Percentiles rank a stretch among this genome's conserved stretches.
These are phyloP conservation scores for Oleoguttula mirabilis DNA, from an alignment of 495 filamentous ascomycete species.

Conservation along the genomic window DNA sequence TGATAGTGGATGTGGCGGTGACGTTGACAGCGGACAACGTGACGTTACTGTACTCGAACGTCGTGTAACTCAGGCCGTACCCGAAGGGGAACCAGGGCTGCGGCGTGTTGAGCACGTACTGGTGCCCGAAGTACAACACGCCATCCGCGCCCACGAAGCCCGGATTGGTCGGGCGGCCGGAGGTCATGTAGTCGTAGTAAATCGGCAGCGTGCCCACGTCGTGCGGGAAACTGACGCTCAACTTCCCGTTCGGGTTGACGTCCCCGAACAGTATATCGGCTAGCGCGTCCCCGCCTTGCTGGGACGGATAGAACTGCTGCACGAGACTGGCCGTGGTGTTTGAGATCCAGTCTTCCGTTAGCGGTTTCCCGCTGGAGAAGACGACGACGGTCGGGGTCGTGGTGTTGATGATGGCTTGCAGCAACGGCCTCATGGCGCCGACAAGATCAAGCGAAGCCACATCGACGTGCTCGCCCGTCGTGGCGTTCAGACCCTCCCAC, in stretches of 20 bases:
- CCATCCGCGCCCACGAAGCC: slow-evolving; percentile 42
- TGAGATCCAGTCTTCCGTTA: slow-evolving; percentile 57
- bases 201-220: slow-evolving; percentile 53
- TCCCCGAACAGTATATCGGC: slow-evolving; percentile 26
- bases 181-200: slow-evolving; percentile 62
- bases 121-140: slow-evolving; percentile 49
- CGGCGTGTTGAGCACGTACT: slow-evolving; percentile 40
- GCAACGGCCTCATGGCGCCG: slow-evolving; percentile 54
- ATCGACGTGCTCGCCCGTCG: slow-evolving; percentile 62
- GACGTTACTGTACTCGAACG: slow-evolving; percentile 56
- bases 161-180: slow-evolving; percentile 41
- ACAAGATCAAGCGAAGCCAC: slow-evolving; percentile 49
- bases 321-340: slow-evolving; percentile 46
- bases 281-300: slow-evolving; percentile 36
- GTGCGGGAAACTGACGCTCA: slow-evolving; percentile 46
- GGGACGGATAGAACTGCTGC: slow-evolving; percentile 61
- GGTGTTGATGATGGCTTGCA: slow-evolving; percentile 50
- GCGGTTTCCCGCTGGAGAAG: slow-evolving; percentile 55
- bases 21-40: slow-evolving; percentile 36
- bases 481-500: slow-evolving; percentile 56
- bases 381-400: slow-evolving; percentile 58
- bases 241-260: slow-evolving; percentile 27
- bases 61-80: slow-evolving; percentile 60
- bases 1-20: slow-evolving; percentile 35
- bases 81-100: slow-evolving; percentile 42